A percentile compares a stretch with the other conserved stretches of the same genome.
phyloP scores from a whole-genome alignment of 768 basidiomycete species.

The Erythrobasidium yunnanense region DNA sequence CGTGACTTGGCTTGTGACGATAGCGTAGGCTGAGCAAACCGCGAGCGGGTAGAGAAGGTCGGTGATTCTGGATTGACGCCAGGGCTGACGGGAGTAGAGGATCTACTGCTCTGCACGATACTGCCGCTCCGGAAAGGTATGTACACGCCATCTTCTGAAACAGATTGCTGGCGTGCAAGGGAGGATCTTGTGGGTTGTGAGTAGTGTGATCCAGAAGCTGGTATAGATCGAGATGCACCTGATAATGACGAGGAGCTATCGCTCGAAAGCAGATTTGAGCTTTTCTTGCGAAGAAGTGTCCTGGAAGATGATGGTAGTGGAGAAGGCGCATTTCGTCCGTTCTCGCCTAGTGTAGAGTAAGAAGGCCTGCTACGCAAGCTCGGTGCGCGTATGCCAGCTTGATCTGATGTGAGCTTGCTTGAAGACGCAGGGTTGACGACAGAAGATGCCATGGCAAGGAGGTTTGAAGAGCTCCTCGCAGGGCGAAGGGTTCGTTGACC shows the following conservation, averaged over 20 bases:
- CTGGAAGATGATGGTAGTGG: too few species aligned
- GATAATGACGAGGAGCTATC: background rate
- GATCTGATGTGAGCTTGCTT: too few species aligned
- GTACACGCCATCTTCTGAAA: background rate
- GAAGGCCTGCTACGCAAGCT: too few species aligned
- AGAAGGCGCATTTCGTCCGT: too few species aligned
- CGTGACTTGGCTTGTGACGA: conserved; percentile 10
- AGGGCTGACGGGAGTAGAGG: too few species aligned
- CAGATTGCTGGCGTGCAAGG: conserved; percentile 8
- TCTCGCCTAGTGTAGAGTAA: too few species aligned
- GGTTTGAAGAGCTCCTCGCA: too few species aligned
- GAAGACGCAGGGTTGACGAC: too few species aligned
- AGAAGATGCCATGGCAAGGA: too few species aligned
- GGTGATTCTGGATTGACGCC: background rate
- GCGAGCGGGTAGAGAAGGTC: background rate
- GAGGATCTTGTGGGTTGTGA: conserved; percentile 20
- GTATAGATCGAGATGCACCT: background rate
- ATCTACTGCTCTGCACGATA: too few species aligned
- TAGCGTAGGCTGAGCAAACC: background rate
- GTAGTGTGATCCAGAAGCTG: background rate
- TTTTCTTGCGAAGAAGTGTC: background rate
- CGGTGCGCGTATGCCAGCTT: too few species aligned
- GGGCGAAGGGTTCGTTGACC: too few species aligned
- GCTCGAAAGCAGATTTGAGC: background rate
- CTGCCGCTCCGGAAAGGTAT: background rate